Conservation (phyloP, 2,329 filamentous ascomycete genomes). For the Stagonosporopsis rhizophila region DNA sequence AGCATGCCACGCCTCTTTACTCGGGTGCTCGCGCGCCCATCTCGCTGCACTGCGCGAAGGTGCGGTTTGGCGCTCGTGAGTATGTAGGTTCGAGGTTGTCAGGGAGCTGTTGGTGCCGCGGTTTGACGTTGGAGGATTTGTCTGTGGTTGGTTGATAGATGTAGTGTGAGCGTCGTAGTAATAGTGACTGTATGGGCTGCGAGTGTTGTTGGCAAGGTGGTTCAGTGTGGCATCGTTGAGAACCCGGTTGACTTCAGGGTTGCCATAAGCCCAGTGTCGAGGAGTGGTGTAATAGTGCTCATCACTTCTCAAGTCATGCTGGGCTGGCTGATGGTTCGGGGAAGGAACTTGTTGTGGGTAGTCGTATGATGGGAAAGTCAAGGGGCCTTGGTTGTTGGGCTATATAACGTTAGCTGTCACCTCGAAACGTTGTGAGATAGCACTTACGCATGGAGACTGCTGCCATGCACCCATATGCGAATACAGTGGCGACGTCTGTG, state of each 20-base stretch:
- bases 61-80: not conserved
- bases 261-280: not conserved
- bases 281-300: not conserved
- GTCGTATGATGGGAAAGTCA: not conserved
- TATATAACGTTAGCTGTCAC: not conserved
- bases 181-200: not conserved
- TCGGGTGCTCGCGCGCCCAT: not conserved
- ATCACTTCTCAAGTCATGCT: not conserved
- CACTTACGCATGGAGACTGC: not conserved
- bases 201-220: not conserved
- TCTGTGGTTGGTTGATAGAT: not conserved
- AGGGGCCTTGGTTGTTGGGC: not conserved
- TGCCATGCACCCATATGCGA: not conserved
- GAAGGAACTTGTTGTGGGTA: not conserved
- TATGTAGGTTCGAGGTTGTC: not conserved
- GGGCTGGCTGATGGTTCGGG: not conserved
- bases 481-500: not conserved
- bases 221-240: not conserved
- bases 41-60: not conserved
- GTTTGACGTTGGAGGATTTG: not conserved
- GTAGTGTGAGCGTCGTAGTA: not conserved
- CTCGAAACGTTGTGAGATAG: not conserved
- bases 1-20: not conserved
- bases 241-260: too few species aligned
- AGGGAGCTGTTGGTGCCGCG: not conserved